Evolutionary conservation across 140 eudicot species (phyloP).

Genomic region (Anethum foeniculum): DNA sequence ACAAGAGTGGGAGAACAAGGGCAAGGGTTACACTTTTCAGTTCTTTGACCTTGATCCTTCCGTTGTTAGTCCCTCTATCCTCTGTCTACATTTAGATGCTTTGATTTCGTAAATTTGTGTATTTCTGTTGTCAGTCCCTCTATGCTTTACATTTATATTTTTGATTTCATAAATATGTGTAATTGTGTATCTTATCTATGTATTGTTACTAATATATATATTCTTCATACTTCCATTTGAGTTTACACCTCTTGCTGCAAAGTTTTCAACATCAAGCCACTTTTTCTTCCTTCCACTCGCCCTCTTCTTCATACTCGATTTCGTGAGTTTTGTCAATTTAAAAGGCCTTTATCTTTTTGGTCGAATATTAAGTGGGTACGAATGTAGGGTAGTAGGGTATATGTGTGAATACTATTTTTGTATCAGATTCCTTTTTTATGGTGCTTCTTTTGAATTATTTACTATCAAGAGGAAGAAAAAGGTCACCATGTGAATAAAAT

Average conservation of each 20-base stretch:
- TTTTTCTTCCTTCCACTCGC: neutral
- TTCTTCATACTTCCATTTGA: neutral
- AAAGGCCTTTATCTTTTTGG: neutral
- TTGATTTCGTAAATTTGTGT: neutral
- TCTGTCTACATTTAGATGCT: neutral
- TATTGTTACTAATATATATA: neutral
- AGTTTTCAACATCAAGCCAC: neutral
- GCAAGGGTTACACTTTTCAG: slow-evolving; percentile 74
- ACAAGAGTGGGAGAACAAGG: slow-evolving; percentile 88
- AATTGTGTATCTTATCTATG: neutral
- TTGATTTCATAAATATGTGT: neutral
- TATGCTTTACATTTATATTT: neutral
- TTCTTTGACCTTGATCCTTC: slow-evolving; percentile 82
- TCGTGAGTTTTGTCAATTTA: neutral
- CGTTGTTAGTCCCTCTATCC: slow-evolving; percentile 32
- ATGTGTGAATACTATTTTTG: neutral
- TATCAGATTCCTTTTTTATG: neutral
- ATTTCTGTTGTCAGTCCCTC: slow-evolving; percentile 41
- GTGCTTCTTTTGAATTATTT: neutral
- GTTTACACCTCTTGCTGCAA: neutral
- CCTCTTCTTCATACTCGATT: neutral
- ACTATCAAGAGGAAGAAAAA: neutral
- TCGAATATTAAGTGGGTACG: neutral
- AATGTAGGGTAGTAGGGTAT: neutral
- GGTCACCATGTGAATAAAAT: neutral